phyloP scores from a whole-genome alignment of 129 eudicot genomes.

The Rutidosis leptorrhynchoides region DNA sequence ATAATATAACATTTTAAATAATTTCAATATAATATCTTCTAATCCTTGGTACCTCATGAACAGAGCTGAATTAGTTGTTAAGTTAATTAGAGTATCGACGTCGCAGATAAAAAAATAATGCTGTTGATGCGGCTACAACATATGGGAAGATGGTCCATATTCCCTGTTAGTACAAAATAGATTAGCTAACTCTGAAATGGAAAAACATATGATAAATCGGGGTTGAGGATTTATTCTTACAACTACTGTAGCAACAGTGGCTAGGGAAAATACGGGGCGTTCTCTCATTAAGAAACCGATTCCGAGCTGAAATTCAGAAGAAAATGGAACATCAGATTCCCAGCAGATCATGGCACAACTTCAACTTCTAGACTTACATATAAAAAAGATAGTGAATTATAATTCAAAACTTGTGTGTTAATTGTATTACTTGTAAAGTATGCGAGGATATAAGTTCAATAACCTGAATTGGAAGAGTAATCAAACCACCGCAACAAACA shows the following conservation, averaged over 20 bases:
- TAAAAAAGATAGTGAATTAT: background rate
- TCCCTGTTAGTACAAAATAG: constrained; percentile 50
- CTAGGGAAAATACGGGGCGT: constrained; percentile 84
- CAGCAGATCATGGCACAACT: background rate
- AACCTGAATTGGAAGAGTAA: constrained; percentile 92
- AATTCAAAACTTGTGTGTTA: background rate
- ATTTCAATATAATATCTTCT: constrained; percentile 21
- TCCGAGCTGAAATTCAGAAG: constrained; percentile 52
- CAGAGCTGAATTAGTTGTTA: background rate
- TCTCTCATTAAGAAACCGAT: constrained; percentile 86
- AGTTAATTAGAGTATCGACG: constrained; percentile 45
- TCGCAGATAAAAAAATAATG: constrained; percentile 58
- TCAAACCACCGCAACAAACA: constrained; percentile 87
- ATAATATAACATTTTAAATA: constrained; percentile 15
- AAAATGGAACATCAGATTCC: constrained; percentile 21
- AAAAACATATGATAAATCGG: background rate
- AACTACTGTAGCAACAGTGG: constrained; percentile 91
- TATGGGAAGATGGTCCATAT: constrained; percentile 81
- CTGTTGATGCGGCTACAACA: constrained; percentile 71
- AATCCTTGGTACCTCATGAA: constrained; percentile 9
- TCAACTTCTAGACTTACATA: background rate
- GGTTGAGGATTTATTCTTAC: constrained; percentile 33
- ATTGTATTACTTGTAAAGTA: constrained; percentile 4
- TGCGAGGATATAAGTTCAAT: constrained; percentile 20
- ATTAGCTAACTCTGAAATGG: constrained; percentile 5